Conservation (phyloP, 2,329 filamentous ascomycete genomes). For the Graphilbum fragrans region DNA sequence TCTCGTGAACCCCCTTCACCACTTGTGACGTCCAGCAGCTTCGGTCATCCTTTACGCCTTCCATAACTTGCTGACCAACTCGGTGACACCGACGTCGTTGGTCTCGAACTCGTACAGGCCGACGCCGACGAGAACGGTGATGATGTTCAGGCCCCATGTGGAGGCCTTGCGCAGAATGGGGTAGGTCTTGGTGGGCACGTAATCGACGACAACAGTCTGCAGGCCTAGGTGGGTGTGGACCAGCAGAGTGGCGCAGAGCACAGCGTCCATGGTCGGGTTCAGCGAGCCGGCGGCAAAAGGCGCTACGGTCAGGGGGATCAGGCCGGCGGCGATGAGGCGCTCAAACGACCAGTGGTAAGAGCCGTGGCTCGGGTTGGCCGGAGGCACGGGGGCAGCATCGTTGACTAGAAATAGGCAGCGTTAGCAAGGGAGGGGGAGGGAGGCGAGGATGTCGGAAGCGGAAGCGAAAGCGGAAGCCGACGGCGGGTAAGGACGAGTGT, state of each 20-base stretch:
- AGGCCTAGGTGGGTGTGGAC: slow-evolving; percentile 95
- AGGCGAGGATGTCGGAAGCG: not conserved
- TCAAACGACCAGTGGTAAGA: slow-evolving; percentile 99
- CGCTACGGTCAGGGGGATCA: slow-evolving; percentile 77
- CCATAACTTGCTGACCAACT: slow-evolving; percentile 83
- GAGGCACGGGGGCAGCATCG: slow-evolving; percentile 67
- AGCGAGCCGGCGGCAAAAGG: slow-evolving; percentile 88
- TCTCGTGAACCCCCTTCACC: not conserved
- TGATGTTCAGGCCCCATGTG: slow-evolving; percentile 67
- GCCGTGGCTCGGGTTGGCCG: slow-evolving; percentile 65
- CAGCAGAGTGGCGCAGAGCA: slow-evolving; percentile 71
- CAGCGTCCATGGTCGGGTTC: slow-evolving; percentile 78
- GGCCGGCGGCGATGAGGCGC: slow-evolving; percentile 65
- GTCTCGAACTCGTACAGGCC: slow-evolving; percentile 98
- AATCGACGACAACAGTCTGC: slow-evolving; percentile 82
- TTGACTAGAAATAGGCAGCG: slow-evolving; percentile 47
- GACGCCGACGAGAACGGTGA: slow-evolving; percentile 70
- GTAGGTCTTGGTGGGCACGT: slow-evolving; percentile 63
- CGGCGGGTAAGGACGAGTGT: not conserved
- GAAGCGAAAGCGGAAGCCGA: not conserved
- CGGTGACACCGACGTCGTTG: slow-evolving; percentile 89
- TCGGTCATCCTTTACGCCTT: slow-evolving; percentile 55
- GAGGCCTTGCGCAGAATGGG: slow-evolving; percentile 55
- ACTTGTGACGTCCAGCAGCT: too few species aligned
- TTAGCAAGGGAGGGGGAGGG: not conserved